Base-by-base conservation (phyloP, 2,329 filamentous ascomycete species). In the Hypocreales sp. region DNA sequence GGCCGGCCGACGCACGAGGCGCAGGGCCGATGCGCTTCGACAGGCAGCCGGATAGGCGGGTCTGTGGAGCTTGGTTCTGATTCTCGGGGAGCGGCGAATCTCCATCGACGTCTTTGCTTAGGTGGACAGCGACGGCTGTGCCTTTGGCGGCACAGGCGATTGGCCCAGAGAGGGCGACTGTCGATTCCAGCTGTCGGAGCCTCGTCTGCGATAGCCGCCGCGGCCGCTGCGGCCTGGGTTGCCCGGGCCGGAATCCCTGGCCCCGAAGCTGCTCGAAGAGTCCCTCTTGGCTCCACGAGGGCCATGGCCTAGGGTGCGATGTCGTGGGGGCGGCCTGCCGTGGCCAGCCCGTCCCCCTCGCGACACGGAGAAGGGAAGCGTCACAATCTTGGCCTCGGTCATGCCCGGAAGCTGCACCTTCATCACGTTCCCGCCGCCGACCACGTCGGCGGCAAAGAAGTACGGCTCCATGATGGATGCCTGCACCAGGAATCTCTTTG, bases 401-500 rank as follows among this genome's bases (percentile, higher is more conserved):
- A 59, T 59, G 21, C 53, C 55, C 2, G 58, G 60, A 7, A 64
- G 47, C 9, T 43, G 36, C 18, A 65, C 47, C 22, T 46, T 52
- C 34, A 62, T 45, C 7, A 47, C 43, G 24, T 43, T 50, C 5
- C 47, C 47, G 5, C 49, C 47, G 7, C 45, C 48, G 20, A 47
- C 46, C 4, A 46, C 40, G 8, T 52, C 47, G 3, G 46, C 38
- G 8, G 38, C 23, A 24, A 55, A 49, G 31, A 48, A 46, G 29
- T 49, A 49, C 1, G 50, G 45, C 25, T 55, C 51, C 35, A 46
- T 46, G 12, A 44, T 41, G 14, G 42, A 35, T 10, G 51, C 35
- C 24, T 56, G 46, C 12, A 71, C 47, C 17, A 56, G 42, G 22
- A 72, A 61, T 36, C 56, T 62, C 33, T 57, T 59, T 1, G 61